Conservation (phyloP, 352 stramenopile species). For the Phytophthora rubi region DNA sequence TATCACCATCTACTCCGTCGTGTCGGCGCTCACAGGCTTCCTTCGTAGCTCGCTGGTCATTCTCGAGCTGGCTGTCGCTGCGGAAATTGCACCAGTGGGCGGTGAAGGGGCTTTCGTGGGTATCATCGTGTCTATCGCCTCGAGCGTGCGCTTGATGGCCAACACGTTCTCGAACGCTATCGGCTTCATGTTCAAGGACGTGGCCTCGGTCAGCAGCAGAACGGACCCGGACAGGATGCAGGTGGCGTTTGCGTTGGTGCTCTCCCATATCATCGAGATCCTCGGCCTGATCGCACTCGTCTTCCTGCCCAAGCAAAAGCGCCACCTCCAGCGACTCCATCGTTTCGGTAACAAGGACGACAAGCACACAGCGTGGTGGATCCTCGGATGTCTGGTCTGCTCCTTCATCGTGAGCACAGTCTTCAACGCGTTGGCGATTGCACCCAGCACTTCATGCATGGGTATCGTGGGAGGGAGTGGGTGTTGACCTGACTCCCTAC, state of each 20-base stretch:
- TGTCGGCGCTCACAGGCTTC: conserved; percentile 46
- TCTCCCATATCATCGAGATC: conserved; percentile 55
- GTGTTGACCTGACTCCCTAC: conserved; percentile 16
- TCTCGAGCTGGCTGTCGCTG: conserved; percentile 41
- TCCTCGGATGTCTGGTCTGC: conserved; percentile 33
- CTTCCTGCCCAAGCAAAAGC: conserved; percentile 62
- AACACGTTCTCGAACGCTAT: conserved; percentile 54
- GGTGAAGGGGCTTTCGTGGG: conserved; percentile 20
- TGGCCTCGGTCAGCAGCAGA: conserved; percentile 15
- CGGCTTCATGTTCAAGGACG: conserved; percentile 49
- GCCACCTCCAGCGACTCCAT: conserved; percentile 47
- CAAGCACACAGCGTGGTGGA: conserved; percentile 39
- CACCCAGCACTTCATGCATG: conserved; percentile 42
- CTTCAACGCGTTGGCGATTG: conserved; percentile 45
- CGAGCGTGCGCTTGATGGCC: conserved; percentile 45
- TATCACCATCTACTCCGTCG: conserved; percentile 42
- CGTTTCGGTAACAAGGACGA: conserved; percentile 31
- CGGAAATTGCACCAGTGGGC: not conserved
- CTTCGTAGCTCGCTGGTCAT: conserved; percentile 42
- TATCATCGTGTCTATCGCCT: conserved; percentile 48
- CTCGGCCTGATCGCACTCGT: conserved; percentile 48
- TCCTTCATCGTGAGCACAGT: conserved; percentile 47
- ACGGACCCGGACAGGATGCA: conserved; percentile 32
- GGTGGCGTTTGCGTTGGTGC: conserved; percentile 50
- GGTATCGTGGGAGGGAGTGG: conserved; percentile 43